phyloP scores from a whole-genome alignment of 2,329 filamentous ascomycete species.

The Botrytis cinerea region DNA sequence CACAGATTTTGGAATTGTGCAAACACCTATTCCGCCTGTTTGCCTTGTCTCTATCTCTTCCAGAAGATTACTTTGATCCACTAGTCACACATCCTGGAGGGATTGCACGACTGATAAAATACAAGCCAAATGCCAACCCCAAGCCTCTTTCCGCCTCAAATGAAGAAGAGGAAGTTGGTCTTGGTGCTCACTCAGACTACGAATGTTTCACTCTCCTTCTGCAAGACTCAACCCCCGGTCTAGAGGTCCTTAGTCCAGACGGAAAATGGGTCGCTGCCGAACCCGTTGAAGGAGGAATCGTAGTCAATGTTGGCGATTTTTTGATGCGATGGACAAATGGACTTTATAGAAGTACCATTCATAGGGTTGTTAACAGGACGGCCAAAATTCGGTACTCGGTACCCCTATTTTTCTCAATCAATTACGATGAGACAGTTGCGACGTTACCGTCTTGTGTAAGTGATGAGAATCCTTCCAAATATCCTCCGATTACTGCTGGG shows the following conservation, averaged over 20 bases:
- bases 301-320: conserved; percentile 55
- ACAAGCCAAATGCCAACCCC: conserved; percentile 47
- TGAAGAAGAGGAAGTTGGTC: conserved; percentile 38
- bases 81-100: conserved; percentile 48
- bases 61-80: conserved; percentile 47
- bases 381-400: conserved; percentile 55
- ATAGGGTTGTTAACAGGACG: conserved; percentile 57
- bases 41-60: conserved; percentile 45
- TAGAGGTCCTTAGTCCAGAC: conserved; percentile 53
- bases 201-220: conserved; percentile 58
- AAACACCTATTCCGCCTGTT: conserved; percentile 43
- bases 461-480: conserved; percentile 36
- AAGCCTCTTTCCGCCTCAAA: conserved; percentile 37
- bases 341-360: conserved; percentile 54
- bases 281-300: conserved; percentile 50
- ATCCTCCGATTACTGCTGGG: conserved; percentile 38
- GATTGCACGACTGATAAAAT: conserved; percentile 51
- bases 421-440: conserved; percentile 41
- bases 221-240: conserved; percentile 52
- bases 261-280: conserved; percentile 49
- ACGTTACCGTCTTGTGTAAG: conserved; percentile 38
- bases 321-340: conserved; percentile 54
- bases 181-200: conserved; percentile 57
- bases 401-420: conserved; percentile 53
- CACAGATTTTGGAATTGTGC: conserved; percentile 44